Conservation (phyloP, 257 asterid species). For the Echites panduratus region DNA sequence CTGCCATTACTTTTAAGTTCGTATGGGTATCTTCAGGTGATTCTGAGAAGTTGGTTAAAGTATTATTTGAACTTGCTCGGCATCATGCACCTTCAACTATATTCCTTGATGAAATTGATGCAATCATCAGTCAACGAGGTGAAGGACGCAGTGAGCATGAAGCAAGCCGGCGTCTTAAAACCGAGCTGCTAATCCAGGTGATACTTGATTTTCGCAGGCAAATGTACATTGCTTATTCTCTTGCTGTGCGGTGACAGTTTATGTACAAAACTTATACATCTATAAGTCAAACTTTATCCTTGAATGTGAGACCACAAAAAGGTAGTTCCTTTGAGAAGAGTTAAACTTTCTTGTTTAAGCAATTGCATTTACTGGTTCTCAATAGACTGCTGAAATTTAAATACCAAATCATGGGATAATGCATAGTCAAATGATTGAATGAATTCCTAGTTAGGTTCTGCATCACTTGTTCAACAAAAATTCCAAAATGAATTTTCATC, state of each 20-base stretch:
- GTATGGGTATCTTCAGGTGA: conserved; percentile 54
- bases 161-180: conserved; percentile 96
- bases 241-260: neutral
- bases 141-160: conserved; percentile 98
- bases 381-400: neutral
- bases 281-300: neutral
- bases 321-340: neutral
- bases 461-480: neutral
- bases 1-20: neutral
- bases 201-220: conserved; percentile 18
- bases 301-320: neutral
- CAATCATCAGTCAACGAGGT: conserved; percentile 96
- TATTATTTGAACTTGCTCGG: conserved; percentile 93
- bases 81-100: conserved; percentile 98
- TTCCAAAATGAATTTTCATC: neutral
- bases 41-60: conserved; percentile 92
- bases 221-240: conserved; percentile 6
- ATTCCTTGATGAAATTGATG: conserved; percentile 95
- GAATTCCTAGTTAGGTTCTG: neutral
- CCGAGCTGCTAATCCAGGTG: conserved; percentile 97
- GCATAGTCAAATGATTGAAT: neutral
- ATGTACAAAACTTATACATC: neutral
- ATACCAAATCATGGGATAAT: neutral
- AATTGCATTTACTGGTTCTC: neutral
- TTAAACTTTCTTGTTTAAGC: neutral